Evolutionary conservation across 306 rosid species (phyloP), one percentile per base, ranked within the genome.

Genomic region (Cicer arietinum): DNA sequence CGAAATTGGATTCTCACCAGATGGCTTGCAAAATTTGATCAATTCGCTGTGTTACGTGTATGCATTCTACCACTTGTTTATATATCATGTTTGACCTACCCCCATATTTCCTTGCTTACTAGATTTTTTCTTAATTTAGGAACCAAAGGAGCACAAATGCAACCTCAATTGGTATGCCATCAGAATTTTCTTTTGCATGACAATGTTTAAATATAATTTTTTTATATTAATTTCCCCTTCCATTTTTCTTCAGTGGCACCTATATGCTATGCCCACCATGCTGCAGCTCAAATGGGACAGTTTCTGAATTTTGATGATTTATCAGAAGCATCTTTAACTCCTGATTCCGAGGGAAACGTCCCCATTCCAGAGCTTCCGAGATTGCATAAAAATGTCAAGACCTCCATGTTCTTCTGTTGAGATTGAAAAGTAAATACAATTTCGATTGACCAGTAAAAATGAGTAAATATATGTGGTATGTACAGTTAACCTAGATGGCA

Each of bases 1-100:
- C 73, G 96, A 94, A 87, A 94, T 91, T 48, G 98, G 96, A 71
- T 90, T 94, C 85, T 87, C 98, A 1, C 86, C 88, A 2, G 98
- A 94, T 68, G 93, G 50, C 69, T 74, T 94, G 83, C 97, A 94
- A 84, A 85, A 90, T 74, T 79, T 91, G 22, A 87, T 90, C 77
- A 86, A 87, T 71, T 91, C 93, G 8, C 84, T 91, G 42, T 89
- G 87, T 67, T 94, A 94, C 11, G 96, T 86, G 98, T 94, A 90
- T 74, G 95, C 76, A 64, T 54, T 88, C 76, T 4, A 47, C 44
- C 68, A 56, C 18, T 52, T 45, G 63, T 74, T 76, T 59, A 37
- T 60, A 42, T 60, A 46, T 56, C 60, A 11, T 67, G 5, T 70
- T 61, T 25, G 14, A 57, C 60, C 50, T 25, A 10, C 37, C 53